These are phyloP conservation scores for Leccinum olivaceopallidum DNA, from an alignment of 768 basidiomycete species.

Conservation along the genomic window DNA sequence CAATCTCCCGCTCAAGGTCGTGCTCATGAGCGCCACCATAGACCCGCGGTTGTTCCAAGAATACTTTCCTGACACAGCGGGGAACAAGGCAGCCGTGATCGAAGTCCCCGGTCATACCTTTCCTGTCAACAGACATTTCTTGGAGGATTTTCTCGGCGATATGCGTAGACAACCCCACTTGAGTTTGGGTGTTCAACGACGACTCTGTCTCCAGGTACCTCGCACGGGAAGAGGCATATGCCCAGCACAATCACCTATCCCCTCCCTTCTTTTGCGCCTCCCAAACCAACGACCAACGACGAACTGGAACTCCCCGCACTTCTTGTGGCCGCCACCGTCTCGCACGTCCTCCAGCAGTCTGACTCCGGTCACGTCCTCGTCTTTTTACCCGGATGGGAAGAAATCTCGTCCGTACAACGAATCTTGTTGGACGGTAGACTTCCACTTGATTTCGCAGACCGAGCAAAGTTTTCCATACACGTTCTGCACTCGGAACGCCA, in stretches of 20 bases:
- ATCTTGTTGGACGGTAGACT: conserved; percentile 53
- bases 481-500: conserved; percentile 86
- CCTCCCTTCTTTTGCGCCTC: conserved; percentile 8
- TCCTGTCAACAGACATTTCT: conserved; percentile 79
- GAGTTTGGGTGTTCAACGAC: conserved; percentile 67
- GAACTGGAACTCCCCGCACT: conserved; percentile 80
- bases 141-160: conserved; percentile 72
- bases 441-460: conserved; percentile 61
- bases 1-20: conserved; percentile 74
- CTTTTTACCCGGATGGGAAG: conserved; percentile 93
- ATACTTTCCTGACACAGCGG: conserved; percentile 73
- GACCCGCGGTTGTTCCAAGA: conserved; percentile 85
- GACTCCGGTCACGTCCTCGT: conserved; percentile 87
- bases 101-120: conserved; percentile 91
- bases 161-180: conserved; percentile 42
- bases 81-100: conserved; percentile 64
- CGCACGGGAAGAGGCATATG: conserved; percentile 49
- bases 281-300: conserved; percentile 33
- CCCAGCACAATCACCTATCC: conserved; percentile 2
- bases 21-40: conserved; percentile 97
- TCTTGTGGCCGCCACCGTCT: conserved; percentile 78
- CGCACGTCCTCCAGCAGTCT: conserved; percentile 71
- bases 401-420: conserved; percentile 74
- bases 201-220: conserved; percentile 73
- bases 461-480: conserved; percentile 65